Evolutionary conservation across 345 rosid species (phyloP).

Genomic region (Eucalyptus caleyi): DNA sequence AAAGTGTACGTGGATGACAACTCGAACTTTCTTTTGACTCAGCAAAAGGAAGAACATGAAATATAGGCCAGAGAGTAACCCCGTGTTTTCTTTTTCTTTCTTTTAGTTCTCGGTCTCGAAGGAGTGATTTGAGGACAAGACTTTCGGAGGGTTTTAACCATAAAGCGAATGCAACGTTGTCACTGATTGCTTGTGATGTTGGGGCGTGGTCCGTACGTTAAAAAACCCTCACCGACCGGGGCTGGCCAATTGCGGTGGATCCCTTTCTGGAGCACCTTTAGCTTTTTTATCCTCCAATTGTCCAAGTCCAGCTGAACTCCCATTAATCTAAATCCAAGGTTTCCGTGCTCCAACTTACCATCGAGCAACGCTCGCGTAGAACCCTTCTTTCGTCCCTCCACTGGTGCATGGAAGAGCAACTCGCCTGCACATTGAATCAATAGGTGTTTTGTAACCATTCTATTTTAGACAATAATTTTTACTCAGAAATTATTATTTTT

Average conservation of each 20-base stretch:
- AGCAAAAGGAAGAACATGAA: background rate
- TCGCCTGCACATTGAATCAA: background rate
- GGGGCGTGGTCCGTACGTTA: background rate
- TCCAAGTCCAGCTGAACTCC: background rate
- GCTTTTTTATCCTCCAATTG: background rate
- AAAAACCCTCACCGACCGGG: background rate
- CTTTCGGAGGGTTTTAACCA: background rate
- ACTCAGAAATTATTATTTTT: too few species aligned
- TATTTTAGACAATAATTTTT: fast-evolving
- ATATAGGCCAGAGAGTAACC: background rate
- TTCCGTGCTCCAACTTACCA: background rate
- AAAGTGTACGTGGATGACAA: background rate
- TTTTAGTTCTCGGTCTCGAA: background rate
- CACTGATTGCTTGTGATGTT: background rate
- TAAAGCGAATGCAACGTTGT: background rate
- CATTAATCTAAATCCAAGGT: background rate
- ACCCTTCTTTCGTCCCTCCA: background rate
- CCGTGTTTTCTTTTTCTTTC: background rate
- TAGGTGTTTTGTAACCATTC: fast-evolving
- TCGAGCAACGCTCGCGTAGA: background rate
- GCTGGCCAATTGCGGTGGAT: background rate
- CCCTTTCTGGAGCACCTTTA: background rate
- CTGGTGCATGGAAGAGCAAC: background rate
- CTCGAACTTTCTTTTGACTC: background rate
- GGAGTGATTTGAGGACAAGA: background rate